Evolutionary conservation across 257 asterid genomes (phyloP).

Genomic region (Solanum clarkiae): DNA sequence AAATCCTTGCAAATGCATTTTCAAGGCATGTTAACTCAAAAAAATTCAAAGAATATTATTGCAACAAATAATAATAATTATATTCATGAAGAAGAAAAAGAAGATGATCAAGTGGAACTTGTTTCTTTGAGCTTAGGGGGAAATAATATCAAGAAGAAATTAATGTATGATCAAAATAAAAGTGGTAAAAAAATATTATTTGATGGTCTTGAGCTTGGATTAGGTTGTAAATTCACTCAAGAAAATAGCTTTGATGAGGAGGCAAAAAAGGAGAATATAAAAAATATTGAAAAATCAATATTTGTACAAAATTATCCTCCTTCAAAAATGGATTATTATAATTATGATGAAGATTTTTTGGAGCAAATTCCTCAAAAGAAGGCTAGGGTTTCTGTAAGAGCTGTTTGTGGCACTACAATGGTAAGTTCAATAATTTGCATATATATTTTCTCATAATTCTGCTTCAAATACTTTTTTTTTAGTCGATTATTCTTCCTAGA

Average conservation of each 20-base stretch:
- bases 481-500: too few species aligned
- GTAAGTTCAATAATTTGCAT: slow-evolving; percentile 1
- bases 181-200: not conserved
- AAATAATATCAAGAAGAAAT: not conserved
- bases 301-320: not conserved
- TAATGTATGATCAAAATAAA: not conserved
- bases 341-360: slow-evolving; percentile 11
- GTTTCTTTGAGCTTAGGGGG: slow-evolving; percentile 36
- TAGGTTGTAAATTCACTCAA: slow-evolving; percentile 6
- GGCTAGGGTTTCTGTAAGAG: slow-evolving; percentile 45
- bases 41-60: not conserved
- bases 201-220: slow-evolving; percentile 28
- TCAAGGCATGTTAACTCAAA: slow-evolving; percentile 1
- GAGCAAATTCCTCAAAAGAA: slow-evolving; percentile 29
- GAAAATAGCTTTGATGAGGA: not conserved
- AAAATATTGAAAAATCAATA: not conserved
- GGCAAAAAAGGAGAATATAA: not conserved
- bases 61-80: not conserved
- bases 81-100: not conserved
- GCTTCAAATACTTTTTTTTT: too few species aligned
- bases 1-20: slow-evolving; percentile 18
- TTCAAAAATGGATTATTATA: not conserved
- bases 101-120: slow-evolving; percentile 6
- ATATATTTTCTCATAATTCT: too few species aligned
- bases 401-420: slow-evolving; percentile 38